phyloP scores from a whole-genome alignment of 2,329 filamentous ascomycete genomes.

The Neonectria faginata region DNA sequence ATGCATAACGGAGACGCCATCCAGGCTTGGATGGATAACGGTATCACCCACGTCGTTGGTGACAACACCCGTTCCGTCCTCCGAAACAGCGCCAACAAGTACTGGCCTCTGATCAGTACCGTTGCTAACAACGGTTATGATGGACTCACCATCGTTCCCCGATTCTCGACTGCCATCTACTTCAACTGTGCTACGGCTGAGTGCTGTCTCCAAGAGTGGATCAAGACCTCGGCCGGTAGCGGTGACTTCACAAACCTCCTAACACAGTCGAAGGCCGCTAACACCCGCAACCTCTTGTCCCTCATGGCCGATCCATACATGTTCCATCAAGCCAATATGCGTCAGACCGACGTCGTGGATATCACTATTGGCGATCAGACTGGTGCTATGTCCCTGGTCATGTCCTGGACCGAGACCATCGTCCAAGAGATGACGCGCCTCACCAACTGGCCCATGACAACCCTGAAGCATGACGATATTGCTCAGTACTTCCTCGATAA shows the following conservation, averaged over 20 bases:
- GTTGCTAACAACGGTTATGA: conserved; percentile 32
- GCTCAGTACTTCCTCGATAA: conserved; percentile 33
- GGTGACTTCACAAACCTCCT: conserved; percentile 29
- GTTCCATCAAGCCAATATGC: conserved; percentile 40
- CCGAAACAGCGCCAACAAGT: conserved; percentile 20
- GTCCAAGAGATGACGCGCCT: conserved; percentile 34
- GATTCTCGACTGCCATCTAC: conserved; percentile 35
- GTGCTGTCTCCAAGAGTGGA: conserved; percentile 34
- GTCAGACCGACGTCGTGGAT: conserved; percentile 19
- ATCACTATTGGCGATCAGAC: conserved; percentile 33
- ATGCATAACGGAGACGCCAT: conserved; percentile 36
- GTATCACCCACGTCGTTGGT: conserved; percentile 29
- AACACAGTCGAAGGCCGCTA: conserved; percentile 24
- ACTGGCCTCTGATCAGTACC: conserved; percentile 33
- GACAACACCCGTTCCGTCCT: conserved; percentile 33
- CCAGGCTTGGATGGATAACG: conserved; percentile 32
- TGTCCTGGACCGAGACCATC: conserved; percentile 35
- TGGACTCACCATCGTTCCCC: conserved; percentile 30
- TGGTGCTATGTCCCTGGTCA: conserved; percentile 32
- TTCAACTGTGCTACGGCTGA: conserved; percentile 33
- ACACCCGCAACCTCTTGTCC: conserved; percentile 28
- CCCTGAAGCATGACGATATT: conserved; percentile 35
- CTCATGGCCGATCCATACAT: conserved; percentile 36
- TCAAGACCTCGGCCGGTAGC: conserved; percentile 29
- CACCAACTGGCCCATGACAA: conserved; percentile 32